Evolutionary conservation across 306 rosid species (phyloP), one percentile per base, ranked within the genome.

Genomic region (Malus sieversii): DNA sequence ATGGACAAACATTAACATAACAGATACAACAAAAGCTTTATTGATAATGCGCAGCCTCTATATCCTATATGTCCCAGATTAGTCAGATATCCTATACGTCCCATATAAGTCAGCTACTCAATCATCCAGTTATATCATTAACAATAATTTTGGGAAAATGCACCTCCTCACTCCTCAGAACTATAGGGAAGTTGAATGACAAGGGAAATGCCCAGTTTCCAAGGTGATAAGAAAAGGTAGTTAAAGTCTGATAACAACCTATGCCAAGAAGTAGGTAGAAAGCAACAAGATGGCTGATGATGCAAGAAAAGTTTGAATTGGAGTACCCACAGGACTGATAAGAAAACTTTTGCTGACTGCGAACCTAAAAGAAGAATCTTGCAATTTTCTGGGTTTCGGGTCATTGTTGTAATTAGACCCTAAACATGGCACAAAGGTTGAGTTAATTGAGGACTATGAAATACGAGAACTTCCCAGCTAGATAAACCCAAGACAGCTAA

Each of bases 401-500:
- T 71, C 80, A 38, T 67, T 74, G 61, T 77, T 60, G 72, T 80
- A 66, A 63, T 38, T 78, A 58, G 27, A 80, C 52, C 80, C 89
- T 83, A 81, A 77, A 80, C 86, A 87, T 40, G 80, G 77, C 59
- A 81, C 82, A 38, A 79, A 71, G 82, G 85, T 68, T 71, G 83
- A 77, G 82, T 79, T 75, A 84, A 68, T 75, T 74, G 83, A 84
- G 82, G 81, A 82, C 80, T 72, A 82, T 35, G 63, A 25, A 76
- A 87, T 80, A 48, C 65, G 77, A 82, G 88, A 83, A 66, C 72
- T 67, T 82, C 91, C 90, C 16, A 48, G 53, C 8, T 92, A 84
- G 88, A 84, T 65, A 77, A 83, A 88, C 79, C 80, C 76, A 77
- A 78, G 72, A 44, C 48, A 89, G 88, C 90, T 65, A 81, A 61